phyloP scores from a whole-genome alignment of 495 filamentous ascomycete species.

The Hypoxylon lenormandii region DNA sequence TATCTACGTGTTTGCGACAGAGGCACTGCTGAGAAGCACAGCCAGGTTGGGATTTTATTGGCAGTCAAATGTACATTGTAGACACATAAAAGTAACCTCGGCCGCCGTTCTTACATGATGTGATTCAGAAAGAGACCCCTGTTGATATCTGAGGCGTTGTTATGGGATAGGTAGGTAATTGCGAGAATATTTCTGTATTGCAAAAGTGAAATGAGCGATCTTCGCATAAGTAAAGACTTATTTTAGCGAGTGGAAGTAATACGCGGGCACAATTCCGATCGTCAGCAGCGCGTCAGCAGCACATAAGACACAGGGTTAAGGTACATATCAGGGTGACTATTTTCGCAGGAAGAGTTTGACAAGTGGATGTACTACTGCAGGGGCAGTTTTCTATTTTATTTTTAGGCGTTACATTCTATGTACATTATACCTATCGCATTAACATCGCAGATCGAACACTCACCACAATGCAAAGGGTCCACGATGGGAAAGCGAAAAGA shows the following conservation, averaged over 20 bases:
- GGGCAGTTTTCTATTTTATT: constrained; percentile 21
- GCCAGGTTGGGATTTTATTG: constrained; percentile 12
- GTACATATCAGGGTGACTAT: neutral
- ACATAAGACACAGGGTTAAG: constrained; percentile 3
- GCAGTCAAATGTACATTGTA: neutral
- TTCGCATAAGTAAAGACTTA: neutral
- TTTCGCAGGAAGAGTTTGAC: constrained; percentile 4
- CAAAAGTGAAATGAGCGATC: constrained; percentile 15
- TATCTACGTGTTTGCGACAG: constrained; percentile 22
- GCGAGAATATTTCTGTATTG: neutral
- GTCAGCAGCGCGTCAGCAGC: neutral
- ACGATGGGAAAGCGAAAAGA: neutral
- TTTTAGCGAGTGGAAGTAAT: constrained; percentile 16
- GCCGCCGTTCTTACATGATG: too few species aligned
- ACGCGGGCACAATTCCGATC: constrained; percentile 23
- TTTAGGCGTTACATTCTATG: constrained; percentile 10
- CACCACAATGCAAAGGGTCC: neutral
- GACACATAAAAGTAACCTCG: neutral
- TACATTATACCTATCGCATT: neutral
- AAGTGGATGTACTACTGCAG: constrained; percentile 22
- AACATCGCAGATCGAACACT: neutral
- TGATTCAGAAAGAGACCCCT: constrained; percentile 1
- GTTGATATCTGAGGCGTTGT: neutral
- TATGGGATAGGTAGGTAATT: neutral
- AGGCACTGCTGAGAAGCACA: constrained; percentile 20